Conservation (phyloP, 345 rosid species). For the Populus ilicifolia region DNA sequence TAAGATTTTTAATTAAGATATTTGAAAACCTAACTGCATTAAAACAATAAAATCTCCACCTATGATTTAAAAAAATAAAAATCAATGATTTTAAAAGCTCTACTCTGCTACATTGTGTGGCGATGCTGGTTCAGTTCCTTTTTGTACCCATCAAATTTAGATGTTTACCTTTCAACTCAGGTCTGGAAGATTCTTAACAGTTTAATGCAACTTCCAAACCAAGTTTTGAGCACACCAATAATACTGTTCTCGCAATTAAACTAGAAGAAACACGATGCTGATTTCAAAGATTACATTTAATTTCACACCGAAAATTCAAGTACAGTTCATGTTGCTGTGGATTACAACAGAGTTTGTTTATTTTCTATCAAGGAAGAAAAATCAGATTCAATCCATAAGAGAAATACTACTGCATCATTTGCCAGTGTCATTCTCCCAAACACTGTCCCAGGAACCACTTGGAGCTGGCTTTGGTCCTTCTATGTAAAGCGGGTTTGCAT, state of each 20-base stretch:
- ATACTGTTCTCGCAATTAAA: background rate
- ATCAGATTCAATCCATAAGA: background rate
- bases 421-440: constrained; percentile 47
- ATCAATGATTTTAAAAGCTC: no score
- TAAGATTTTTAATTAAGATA: no score
- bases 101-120: no score
- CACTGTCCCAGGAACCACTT: constrained; percentile 70
- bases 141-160: background rate
- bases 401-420: background rate
- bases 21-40: no score
- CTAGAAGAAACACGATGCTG: background rate
- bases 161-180: background rate
- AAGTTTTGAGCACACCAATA: background rate
- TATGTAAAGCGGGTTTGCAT: constrained; percentile 40
- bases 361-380: background rate
- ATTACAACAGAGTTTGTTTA: background rate
- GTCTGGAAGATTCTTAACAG: background rate
- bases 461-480: constrained; percentile 67
- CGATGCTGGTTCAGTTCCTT: no score
- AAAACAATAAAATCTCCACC: no score
- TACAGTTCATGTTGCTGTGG: background rate
- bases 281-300: background rate
- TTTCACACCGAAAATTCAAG: background rate
- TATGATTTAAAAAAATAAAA: no score
- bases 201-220: background rate